Base-by-base conservation (phyloP, 257 asterid genomes). In the Linaria vulgaris region DNA sequence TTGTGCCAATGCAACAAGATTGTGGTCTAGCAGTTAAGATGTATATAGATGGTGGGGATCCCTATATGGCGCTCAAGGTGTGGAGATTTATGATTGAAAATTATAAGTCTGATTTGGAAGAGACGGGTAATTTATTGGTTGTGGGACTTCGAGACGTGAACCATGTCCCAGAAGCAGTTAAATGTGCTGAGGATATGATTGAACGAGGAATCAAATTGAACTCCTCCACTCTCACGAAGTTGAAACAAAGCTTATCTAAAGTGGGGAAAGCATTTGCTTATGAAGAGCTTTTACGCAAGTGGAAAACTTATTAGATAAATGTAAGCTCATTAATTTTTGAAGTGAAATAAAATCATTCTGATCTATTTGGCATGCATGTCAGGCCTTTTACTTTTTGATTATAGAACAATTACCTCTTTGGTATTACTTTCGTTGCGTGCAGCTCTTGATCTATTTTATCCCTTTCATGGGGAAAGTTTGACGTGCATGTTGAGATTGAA, bases 121-220 rank as follows among this genome's bases (percentile, higher is more conserved):
- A 84, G 69, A 83, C 90, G 1, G 89, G 88, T 21, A 87, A 84
- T 66, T 61, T 75, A 56, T 74, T 87, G 78, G 83, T 87, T 57
- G 64, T 68, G 59, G 80, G 85, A 63, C 90, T 87, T 43, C 75
- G 79, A 23, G 82, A 76, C 56, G 61, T 75, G 77, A 74, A 71
- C 61, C 59, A 86, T 49, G 66, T 87, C 56, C 88, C 91, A 1
- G 95, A 87, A 74, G 86, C 92, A 5, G 80, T 82, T 46, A 82
- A 82, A 70, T 84, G 80, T 64, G 88, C 88, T 8, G 88, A 79
- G 77, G 90, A 80, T 59, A 85, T 87, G 81, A 84, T 87, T 16
- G 88, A 84, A 41, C 68, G 86, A 54, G 78, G 83, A 68, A 80
- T 87, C 63, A 84, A 80, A 61, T 41, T 87, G 75, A 79, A 49